phyloP scores from a whole-genome alignment of 2,329 filamentous ascomycete species.

The Allantophomopsis lycopodina region DNA sequence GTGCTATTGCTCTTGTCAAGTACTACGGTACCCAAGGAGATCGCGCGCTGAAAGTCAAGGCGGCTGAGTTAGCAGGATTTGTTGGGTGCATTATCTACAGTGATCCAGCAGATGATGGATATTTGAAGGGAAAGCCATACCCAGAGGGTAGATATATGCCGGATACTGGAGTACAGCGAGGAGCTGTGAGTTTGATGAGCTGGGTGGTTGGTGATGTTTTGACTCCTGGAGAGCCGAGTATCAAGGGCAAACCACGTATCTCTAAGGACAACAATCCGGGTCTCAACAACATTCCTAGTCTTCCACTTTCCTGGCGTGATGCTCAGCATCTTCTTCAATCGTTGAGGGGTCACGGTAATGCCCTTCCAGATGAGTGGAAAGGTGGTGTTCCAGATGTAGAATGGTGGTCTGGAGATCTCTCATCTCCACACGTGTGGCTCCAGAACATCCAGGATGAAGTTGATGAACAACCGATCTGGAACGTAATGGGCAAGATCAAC shows the following conservation, averaged over 20 bases:
- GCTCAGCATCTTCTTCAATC: conserved; percentile 66
- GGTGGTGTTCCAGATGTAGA: conserved; percentile 66
- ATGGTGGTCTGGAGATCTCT: conserved; percentile 74
- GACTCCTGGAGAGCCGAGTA: conserved; percentile 75
- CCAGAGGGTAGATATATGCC: conserved; percentile 74
- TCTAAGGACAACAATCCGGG: conserved; percentile 56
- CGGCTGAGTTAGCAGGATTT: conserved; percentile 76
- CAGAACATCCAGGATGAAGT: conserved; percentile 80
- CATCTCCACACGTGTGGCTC: conserved; percentile 66
- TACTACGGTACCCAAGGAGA: conserved; percentile 66
- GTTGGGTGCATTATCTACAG: conserved; percentile 85
- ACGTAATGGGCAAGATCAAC: conserved; percentile 70
- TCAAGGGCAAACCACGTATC: conserved; percentile 49
- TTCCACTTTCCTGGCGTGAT: conserved; percentile 83
- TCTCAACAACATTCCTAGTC: conserved; percentile 71
- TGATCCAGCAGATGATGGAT: conserved; percentile 77
- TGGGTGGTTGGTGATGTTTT: conserved; percentile 86
- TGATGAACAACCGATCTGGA: conserved; percentile 76
- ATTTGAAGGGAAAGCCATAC: conserved; percentile 55
- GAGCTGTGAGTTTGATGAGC: conserved; percentile 65
- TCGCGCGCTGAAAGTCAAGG: conserved; percentile 72
- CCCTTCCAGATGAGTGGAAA: conserved; percentile 56
- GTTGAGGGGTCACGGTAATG: conserved; percentile 60
- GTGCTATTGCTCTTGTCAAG: conserved; percentile 72
- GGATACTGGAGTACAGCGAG: conserved; percentile 69